These are phyloP conservation scores for Cryptosporidium meleagridis DNA, from an alignment of 169 alveolate genomes.

Conservation along the genomic window DNA sequence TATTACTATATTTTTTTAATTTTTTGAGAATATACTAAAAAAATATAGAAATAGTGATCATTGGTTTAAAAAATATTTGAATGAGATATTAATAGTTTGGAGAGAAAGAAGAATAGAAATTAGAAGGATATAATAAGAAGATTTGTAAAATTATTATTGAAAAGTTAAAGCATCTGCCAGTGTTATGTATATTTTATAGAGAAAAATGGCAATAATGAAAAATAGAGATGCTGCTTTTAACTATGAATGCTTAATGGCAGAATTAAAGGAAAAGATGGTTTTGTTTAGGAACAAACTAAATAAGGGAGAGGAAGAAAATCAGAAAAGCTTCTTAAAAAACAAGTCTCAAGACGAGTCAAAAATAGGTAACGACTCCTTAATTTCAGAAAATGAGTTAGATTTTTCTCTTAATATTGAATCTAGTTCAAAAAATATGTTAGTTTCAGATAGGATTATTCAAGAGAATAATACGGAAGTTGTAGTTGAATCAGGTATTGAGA, in stretches of 20 bases:
- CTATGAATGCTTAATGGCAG: slow-evolving; percentile 31
- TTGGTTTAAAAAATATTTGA: no score
- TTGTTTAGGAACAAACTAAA: background rate
- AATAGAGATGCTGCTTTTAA: slow-evolving; percentile 12
- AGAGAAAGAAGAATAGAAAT: background rate
- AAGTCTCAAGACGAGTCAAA: background rate
- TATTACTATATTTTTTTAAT: background rate
- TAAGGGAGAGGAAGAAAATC: slow-evolving; percentile 5
- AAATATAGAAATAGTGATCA: no score
- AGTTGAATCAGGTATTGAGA: background rate
- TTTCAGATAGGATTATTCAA: background rate
- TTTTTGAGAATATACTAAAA: background rate
- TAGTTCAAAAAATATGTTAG: background rate
- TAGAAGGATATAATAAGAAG: background rate
- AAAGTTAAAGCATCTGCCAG: background rate
- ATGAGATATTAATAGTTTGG: background rate
- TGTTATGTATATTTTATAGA: background rate
- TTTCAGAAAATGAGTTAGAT: background rate
- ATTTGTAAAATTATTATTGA: background rate
- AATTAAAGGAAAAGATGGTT: slow-evolving; percentile 1
- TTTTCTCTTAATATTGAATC: background rate
- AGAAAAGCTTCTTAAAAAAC: background rate
- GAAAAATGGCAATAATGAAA: slow-evolving; percentile 2
- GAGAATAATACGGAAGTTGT: background rate
- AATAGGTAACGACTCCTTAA: background rate